Conservation (phyloP, 2,329 filamentous ascomycete species). For the Pyricularia pennisetigena region DNA sequence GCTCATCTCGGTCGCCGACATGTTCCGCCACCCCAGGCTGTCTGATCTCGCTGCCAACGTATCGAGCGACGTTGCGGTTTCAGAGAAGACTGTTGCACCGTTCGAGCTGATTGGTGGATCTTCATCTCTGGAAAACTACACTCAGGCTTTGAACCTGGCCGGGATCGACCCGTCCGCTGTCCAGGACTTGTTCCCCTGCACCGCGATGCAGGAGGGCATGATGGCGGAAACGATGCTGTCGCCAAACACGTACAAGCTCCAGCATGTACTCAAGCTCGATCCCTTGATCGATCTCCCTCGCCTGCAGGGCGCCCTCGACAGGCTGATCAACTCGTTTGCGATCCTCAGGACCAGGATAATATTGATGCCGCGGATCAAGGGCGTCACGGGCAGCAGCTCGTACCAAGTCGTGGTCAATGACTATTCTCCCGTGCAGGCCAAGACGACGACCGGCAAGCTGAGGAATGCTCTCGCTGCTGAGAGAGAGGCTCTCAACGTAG, state of each 20-base stretch:
- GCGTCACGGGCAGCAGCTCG: constrained; percentile 9
- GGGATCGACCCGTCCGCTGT: constrained; percentile 9
- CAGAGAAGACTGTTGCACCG: constrained; percentile 8
- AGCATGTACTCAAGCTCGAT: not conserved
- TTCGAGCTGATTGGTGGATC: not conserved
- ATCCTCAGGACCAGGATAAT: not conserved
- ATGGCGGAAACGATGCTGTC: not conserved
- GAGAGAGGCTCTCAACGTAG: not conserved
- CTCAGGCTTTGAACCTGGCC: not conserved
- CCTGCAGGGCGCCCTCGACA: not conserved
- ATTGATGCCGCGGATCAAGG: constrained; percentile 4
- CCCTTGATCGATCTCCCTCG: not conserved
- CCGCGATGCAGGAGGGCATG: constrained; percentile 1
- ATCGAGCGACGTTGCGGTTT: not conserved
- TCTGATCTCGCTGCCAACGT: constrained; percentile 8
- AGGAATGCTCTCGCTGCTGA: not conserved
- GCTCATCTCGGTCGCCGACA: constrained; percentile 11
- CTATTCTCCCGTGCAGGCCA: not conserved
- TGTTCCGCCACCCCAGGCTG: constrained; percentile 14
- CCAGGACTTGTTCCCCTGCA: constrained; percentile 5
- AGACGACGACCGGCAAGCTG: not conserved
- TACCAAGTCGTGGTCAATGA: constrained; percentile 9
- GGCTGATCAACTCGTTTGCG: not conserved
- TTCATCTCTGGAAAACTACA: not conserved
- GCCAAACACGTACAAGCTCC: not conserved